A percentile compares a stretch with the other conserved stretches of the same genome.
Evolutionary conservation across 495 filamentous ascomycete genomes (phyloP).

Genomic region (Aspergillus steynii): DNA sequence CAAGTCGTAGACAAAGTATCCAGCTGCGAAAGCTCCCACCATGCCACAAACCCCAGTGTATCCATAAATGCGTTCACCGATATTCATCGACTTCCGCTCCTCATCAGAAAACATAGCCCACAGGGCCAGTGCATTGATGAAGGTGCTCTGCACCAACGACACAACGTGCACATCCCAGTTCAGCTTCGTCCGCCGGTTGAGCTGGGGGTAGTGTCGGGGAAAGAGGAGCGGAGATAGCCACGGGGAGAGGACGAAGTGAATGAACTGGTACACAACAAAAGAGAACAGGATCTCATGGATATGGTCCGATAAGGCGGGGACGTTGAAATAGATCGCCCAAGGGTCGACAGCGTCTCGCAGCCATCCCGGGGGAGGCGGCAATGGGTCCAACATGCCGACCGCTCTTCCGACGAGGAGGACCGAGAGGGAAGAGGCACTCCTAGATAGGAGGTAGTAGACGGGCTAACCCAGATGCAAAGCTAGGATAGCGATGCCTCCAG

Average conservation of each 20-base stretch:
- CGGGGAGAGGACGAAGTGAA: slow-evolving; percentile 74
- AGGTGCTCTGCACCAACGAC: slow-evolving; percentile 77
- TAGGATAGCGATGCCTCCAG: slow-evolving; percentile 1
- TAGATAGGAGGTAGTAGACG: not conserved
- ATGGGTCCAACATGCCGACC: slow-evolving; percentile 50
- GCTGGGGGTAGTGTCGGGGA: slow-evolving; percentile 66
- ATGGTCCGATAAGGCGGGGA: slow-evolving; percentile 78
- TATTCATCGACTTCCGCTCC: slow-evolving; percentile 71
- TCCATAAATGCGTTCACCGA: slow-evolving; percentile 79
- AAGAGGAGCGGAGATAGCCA: slow-evolving; percentile 66
- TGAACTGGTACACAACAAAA: slow-evolving; percentile 72
- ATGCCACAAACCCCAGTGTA: slow-evolving; percentile 83
- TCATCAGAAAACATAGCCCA: slow-evolving; percentile 81
- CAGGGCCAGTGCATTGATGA: slow-evolving; percentile 77
- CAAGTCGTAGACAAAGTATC: slow-evolving; percentile 97
- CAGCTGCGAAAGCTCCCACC: slow-evolving; percentile 79
- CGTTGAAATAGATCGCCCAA: slow-evolving; percentile 49
- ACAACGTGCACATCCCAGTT: slow-evolving; percentile 99
- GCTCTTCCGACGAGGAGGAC: slow-evolving; percentile 9
- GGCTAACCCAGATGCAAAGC: not conserved
- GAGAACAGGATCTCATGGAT: slow-evolving; percentile 83
- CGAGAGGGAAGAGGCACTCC: slow-evolving; percentile 2
- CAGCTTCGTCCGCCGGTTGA: slow-evolving; percentile 67
- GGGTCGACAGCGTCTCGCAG: slow-evolving; percentile 42
- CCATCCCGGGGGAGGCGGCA: slow-evolving; percentile 47